Evolutionary conservation across 345 rosid species (phyloP).

Genomic region (Bruguiera gymnorhiza): DNA sequence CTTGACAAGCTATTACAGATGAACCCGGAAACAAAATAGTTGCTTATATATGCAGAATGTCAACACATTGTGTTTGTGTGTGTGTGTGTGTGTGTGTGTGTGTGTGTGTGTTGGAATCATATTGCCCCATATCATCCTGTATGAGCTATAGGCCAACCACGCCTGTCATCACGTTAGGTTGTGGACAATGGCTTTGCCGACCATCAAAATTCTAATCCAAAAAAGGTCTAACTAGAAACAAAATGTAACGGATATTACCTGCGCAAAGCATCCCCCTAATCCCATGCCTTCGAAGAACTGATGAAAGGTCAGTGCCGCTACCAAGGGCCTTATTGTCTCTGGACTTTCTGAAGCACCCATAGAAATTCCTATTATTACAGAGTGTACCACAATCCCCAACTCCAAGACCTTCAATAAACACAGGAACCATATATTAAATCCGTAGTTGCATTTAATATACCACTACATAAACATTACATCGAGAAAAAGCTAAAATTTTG

Average conservation of each 20-base stretch:
- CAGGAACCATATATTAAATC: not conserved
- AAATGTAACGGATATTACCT: conserved; percentile 22
- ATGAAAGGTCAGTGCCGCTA: conserved; percentile 69
- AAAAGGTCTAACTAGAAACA: not conserved
- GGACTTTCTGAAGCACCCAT: conserved; percentile 61
- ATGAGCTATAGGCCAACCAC: no score
- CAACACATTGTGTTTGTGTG: no score
- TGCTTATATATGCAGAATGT: no score
- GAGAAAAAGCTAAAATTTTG: no score
- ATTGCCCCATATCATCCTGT: no score
- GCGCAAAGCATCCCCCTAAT: conserved; percentile 64
- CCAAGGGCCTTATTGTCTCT: conserved; percentile 42
- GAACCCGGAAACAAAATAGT: no score
- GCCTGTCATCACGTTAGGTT: no score
- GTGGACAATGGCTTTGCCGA: no score
- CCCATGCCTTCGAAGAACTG: conserved; percentile 83
- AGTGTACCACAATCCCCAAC: conserved; percentile 68
- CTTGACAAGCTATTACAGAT: no score
- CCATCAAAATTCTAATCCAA: no score
- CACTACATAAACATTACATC: not conserved
- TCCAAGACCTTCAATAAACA: conserved; percentile 48
- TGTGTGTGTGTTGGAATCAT: no score
- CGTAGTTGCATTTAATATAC: not conserved
- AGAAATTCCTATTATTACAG: conserved; percentile 62
- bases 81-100: no score